phyloP scores from a whole-genome alignment of 2,329 filamentous ascomycete genomes.

The Hirsutella thompsonii region DNA sequence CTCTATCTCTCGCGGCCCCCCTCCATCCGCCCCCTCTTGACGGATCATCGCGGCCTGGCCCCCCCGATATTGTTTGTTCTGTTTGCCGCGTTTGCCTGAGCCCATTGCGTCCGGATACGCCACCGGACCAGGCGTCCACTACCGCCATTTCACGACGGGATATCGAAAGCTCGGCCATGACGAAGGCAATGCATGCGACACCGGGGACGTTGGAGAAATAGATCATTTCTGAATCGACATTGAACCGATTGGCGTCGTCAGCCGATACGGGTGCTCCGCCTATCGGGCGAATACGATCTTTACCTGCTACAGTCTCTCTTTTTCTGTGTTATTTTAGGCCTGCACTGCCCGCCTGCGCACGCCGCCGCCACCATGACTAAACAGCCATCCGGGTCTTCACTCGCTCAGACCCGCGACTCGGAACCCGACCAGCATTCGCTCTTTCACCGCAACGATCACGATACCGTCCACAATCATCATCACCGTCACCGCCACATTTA shows the following conservation, averaged over 20 bases:
- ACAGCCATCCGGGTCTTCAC: slow-evolving; percentile 21
- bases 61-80: background rate
- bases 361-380: slow-evolving; percentile 18
- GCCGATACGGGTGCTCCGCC: background rate
- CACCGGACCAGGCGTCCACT: background rate
- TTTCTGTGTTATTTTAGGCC: background rate
- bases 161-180: slow-evolving; percentile 2
- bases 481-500: slow-evolving; percentile 7
- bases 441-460: slow-evolving; percentile 7
- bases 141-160: background rate
- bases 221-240: background rate
- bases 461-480: slow-evolving; percentile 2
- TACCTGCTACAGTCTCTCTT: slow-evolving; percentile 2
- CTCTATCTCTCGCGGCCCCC: background rate
- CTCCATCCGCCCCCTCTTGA: no score
- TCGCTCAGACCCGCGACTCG: slow-evolving; percentile 20
- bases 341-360: slow-evolving; percentile 12
- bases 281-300: slow-evolving; percentile 7
- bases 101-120: background rate
- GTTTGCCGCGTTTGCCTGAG: background rate
- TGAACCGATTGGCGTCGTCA: background rate
- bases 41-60: background rate
- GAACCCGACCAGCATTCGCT: slow-evolving; percentile 8
- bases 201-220: slow-evolving; percentile 1
- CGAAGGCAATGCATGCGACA: slow-evolving; percentile 1